Percentiles rank a stretch among this genome's conserved stretches.
phyloP scores from a whole-genome alignment of 2,329 filamentous ascomycete species.

The Ascochyta viciae-villosae region DNA sequence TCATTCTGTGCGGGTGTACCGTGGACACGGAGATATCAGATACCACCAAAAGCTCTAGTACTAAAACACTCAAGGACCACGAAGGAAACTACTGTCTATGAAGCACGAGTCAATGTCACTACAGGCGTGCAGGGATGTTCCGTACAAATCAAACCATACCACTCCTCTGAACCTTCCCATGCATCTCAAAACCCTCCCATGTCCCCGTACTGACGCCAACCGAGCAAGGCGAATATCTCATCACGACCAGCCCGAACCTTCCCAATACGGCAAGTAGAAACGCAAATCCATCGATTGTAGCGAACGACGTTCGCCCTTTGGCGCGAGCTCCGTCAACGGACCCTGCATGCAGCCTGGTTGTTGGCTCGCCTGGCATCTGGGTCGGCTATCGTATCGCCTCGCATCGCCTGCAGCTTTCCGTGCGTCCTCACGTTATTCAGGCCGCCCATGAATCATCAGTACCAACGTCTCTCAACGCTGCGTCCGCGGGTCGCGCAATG shows the following conservation, averaged over 20 bases:
- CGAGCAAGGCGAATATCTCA: background rate
- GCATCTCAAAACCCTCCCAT: constrained; percentile 5
- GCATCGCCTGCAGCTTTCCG: background rate
- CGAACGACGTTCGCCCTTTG: constrained; percentile 17
- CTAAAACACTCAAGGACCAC: no score
- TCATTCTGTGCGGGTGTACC: no score
- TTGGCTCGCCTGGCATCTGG: constrained; percentile 3
- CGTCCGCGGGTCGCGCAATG: no score
- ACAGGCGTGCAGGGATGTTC: no score
- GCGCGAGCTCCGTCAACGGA: constrained; percentile 5
- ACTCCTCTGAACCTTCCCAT: constrained; percentile 4
- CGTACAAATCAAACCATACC: no score
- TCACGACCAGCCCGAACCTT: constrained; percentile 4
- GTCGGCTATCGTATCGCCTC: no score
- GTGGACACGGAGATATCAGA: no score
- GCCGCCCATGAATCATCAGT: background rate
- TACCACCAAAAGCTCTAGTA: no score
- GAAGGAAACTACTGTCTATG: no score
- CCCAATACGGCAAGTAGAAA: constrained; percentile 3
- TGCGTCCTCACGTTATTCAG: background rate
- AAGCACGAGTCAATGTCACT: no score
- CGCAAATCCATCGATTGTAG: constrained; percentile 13
- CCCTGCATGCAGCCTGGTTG: background rate
- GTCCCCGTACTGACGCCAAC: background rate
- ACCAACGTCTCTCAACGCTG: background rate